Percentiles rank a stretch among this genome's conserved stretches.
phyloP scores from a whole-genome alignment of 257 asterid genomes.

The Asclepias syriaca region DNA sequence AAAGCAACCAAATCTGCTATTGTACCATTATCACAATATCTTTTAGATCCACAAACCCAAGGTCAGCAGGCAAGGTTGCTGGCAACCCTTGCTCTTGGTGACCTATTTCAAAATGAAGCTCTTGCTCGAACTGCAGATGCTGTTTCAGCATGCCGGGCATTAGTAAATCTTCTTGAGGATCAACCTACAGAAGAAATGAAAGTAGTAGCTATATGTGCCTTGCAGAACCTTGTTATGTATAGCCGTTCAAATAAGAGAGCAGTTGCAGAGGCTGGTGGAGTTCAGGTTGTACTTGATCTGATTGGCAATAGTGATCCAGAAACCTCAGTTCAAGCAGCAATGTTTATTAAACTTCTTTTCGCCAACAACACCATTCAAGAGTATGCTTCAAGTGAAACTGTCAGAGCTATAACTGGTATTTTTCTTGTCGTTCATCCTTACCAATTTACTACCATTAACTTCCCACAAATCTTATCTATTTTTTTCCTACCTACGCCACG shows the following conservation, averaged over 20 bases:
- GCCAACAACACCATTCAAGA: constrained; percentile 94
- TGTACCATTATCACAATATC: constrained; percentile 89
- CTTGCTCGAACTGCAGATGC: constrained; percentile 94
- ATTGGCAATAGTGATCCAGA: constrained; percentile 93
- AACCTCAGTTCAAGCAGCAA: constrained; percentile 95
- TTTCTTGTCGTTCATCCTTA: constrained; percentile 14
- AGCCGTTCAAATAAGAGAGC: constrained; percentile 96
- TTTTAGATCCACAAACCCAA: constrained; percentile 97
- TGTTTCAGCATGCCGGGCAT: constrained; percentile 94
- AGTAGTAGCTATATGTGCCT: constrained; percentile 92
- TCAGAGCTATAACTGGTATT: constrained; percentile 93
- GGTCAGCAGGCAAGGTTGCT: constrained; percentile 95
- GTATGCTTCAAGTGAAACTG: constrained; percentile 98
- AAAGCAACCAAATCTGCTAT: constrained; percentile 91
- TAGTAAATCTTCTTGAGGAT: constrained; percentile 96
- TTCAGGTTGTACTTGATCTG: constrained; percentile 93
- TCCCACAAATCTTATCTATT: constrained; percentile 3
- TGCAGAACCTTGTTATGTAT: constrained; percentile 95
- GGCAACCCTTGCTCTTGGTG: constrained; percentile 97
- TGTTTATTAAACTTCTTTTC: constrained; percentile 92
- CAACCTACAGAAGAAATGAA: constrained; percentile 99
- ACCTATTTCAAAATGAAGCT: constrained; percentile 89
- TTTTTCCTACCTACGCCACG: background rate
- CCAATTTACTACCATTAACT: too few relatives aligned
- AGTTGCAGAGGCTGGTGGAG: constrained; percentile 99